phyloP scores from a whole-genome alignment of 2,329 filamentous ascomycete genomes.

The Colletotrichum sp. region DNA sequence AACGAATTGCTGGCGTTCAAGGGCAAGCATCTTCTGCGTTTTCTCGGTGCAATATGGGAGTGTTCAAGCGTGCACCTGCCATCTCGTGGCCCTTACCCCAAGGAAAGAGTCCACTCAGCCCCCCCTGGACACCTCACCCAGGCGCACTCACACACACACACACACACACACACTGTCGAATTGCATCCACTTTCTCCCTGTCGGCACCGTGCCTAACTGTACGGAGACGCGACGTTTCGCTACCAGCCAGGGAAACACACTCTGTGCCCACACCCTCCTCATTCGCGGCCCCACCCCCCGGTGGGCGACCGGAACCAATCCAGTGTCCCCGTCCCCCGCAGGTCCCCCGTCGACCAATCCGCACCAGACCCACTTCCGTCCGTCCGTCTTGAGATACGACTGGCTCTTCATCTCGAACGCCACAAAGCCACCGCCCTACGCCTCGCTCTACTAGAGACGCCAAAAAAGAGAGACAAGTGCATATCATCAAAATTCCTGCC shows the following conservation, averaged over 20 bases:
- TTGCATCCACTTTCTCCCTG: not conserved
- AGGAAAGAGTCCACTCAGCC: not conserved
- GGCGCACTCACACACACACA: not conserved
- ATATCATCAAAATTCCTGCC: not conserved
- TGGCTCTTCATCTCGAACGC: not conserved
- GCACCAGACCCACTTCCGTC: not conserved
- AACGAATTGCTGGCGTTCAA: not conserved
- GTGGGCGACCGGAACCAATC: not conserved
- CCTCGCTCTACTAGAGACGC: not conserved
- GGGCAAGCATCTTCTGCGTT: not conserved
- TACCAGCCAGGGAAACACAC: constrained; percentile 2
- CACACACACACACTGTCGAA: not conserved
- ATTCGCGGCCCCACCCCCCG: not conserved
- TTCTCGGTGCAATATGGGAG: constrained; percentile 4
- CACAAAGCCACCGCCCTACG: not conserved
- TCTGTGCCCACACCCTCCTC: not conserved
- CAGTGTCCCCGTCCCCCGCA: not conserved
- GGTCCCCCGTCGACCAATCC: not conserved
- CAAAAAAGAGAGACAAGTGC: not conserved
- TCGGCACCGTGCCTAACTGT: constrained; percentile 10
- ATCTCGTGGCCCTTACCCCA: not conserved
- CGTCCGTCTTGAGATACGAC: not conserved
- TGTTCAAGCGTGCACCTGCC: not conserved
- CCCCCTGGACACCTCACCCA: not conserved
- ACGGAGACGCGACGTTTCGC: constrained; percentile 11